Evolutionary conservation across 176 grass and related monocot genomes (phyloP), one percentile per base, ranked within the genome.

Genomic region (Otatea glauca): DNA sequence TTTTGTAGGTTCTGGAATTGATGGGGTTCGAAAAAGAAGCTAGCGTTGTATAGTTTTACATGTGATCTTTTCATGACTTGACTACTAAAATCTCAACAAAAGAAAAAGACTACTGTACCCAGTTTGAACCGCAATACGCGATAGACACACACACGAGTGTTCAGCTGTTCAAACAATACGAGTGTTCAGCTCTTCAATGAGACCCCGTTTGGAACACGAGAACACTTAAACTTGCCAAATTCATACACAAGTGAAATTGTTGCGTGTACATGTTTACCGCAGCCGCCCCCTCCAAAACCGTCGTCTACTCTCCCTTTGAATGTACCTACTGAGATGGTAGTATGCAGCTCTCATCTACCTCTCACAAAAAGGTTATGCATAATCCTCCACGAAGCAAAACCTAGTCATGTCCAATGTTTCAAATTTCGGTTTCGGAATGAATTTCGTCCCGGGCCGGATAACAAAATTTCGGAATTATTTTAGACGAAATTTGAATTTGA

Each of bases 1-100:
- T 76, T 47, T 68, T 68, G 3, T 68, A 80, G 35, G 47, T 73
- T 58, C 60, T 72, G 10, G 7, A 68, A 51, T 58, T 82, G 77
- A 35, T 77, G 20, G 55, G 43, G 58, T 65, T 25, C 18, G 61
- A n/a, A 77, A 70, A 29, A 77, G 44, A 54, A 9, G 14, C 37
- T 64, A 62, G 53, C 27, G 24, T n/a, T 37, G 25, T 45, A 47
- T 55, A 43, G 55, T 41, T 29, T 39, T 74, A 49, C 27, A 54
- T 24, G 18, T 59, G 7, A 55, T 44, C 56, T 56, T 84, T 69
- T 41, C 5, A 42, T 50, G 42, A 48, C 60, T 80, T 80, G 69
- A 75, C 62, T 44, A 17, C 43, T 17, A 41, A 78, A 74, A 44
- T 88, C 35, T 24, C 54, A 35, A 25, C 7, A 0, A 34, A 56